Conservation (phyloP, 352 stramenopile species). For the Paralagenidium karlingii region DNA sequence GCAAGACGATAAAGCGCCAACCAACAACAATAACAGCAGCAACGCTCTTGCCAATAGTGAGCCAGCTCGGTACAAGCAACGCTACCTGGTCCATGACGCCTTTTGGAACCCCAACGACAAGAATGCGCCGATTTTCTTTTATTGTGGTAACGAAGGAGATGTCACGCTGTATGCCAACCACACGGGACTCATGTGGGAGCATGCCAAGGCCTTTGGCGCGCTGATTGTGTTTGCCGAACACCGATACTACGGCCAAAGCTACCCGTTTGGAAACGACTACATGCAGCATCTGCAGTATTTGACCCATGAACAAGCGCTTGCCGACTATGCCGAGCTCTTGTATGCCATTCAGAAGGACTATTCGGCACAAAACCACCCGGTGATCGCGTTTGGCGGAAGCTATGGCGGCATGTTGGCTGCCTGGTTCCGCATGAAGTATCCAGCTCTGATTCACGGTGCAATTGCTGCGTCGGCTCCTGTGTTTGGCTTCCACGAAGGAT, state of each 20-base stretch:
- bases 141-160: constrained; percentile 91
- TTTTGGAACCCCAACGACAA: constrained; percentile 56
- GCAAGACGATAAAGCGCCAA: no score
- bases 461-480: constrained; percentile 93
- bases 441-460: constrained; percentile 79
- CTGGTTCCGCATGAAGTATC: constrained; percentile 95
- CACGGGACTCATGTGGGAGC: constrained; percentile 92
- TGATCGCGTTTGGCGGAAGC: constrained; percentile 92
- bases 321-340: constrained; percentile 87
- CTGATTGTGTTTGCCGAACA: constrained; percentile 93
- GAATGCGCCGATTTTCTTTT: constrained; percentile 84
- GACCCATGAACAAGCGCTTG: constrained; percentile 87
- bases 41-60: no score
- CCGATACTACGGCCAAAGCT: constrained; percentile 89
- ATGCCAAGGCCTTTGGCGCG: constrained; percentile 78
- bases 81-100: constrained; percentile 84
- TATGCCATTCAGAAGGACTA: constrained; percentile 70
- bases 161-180: constrained; percentile 91
- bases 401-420: constrained; percentile 93
- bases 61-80: constrained; percentile 63
- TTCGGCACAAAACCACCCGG: constrained; percentile 54
- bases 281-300: constrained; percentile 74
- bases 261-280: constrained; percentile 61
- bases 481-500: constrained; percentile 71
- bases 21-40: constrained; percentile 8